These are phyloP conservation scores for Penicillium maclennaniae DNA, from an alignment of 495 filamentous ascomycete genomes.

Conservation along the genomic window DNA sequence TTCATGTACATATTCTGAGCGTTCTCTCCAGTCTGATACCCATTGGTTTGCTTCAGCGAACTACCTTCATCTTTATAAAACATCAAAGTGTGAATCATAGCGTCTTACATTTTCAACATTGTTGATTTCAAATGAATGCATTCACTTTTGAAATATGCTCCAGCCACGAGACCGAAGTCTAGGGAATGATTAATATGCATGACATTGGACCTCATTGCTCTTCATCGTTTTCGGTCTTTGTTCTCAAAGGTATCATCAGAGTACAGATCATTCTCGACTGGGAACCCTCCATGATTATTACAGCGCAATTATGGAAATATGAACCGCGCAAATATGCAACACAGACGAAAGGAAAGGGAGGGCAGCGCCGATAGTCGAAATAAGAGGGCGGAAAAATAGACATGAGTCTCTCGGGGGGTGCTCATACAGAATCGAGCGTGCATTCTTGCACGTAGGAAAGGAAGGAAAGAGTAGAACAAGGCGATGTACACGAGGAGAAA, in stretches of 20 bases:
- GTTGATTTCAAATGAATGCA: not conserved
- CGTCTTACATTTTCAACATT: not conserved
- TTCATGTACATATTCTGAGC: not conserved
- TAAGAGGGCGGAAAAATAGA: constrained; percentile 15
- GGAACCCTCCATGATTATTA: constrained; percentile 19
- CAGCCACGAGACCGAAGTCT: constrained; percentile 6
- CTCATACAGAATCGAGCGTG: constrained; percentile 8
- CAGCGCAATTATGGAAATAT: constrained; percentile 28
- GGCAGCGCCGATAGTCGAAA: constrained; percentile 6
- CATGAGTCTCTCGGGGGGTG: constrained; percentile 8
- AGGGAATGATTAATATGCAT: constrained; percentile 14
- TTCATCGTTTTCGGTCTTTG: constrained; percentile 18
- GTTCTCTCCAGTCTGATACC: not conserved
- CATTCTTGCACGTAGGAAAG: constrained; percentile 10
- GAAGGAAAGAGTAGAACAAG: constrained; percentile 2
- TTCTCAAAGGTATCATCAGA: constrained; percentile 18
- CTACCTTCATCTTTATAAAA: not conserved
- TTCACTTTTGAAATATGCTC: constrained; percentile 1
- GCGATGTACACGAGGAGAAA: constrained; percentile 26
- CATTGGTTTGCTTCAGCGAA: not conserved
- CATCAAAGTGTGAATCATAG: not conserved
- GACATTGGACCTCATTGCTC: constrained; percentile 20
- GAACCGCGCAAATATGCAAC: constrained; percentile 29
- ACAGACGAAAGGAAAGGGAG: constrained; percentile 17
- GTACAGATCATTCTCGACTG: constrained; percentile 11